A percentile compares a stretch with the other conserved stretches of the same genome.
These are phyloP conservation scores for Mycena maculata DNA, from an alignment of 768 basidiomycete species.

Conservation along the genomic window DNA sequence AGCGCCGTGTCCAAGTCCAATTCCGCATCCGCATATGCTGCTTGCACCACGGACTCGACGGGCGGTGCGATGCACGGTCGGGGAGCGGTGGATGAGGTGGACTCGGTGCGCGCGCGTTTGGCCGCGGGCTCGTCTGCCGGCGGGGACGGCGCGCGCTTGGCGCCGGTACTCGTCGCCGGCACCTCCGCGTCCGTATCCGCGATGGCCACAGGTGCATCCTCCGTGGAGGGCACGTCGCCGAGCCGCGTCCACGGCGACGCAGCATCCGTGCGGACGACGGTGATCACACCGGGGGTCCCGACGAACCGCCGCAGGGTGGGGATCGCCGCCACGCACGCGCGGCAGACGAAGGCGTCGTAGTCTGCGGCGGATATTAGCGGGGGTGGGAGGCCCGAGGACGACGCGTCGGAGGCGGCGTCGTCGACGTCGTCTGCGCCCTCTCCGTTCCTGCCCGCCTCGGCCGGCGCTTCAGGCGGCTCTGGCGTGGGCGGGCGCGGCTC, in stretches of 20 bases:
- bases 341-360: constrained; percentile 84
- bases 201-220: constrained; percentile 38
- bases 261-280: constrained; percentile 68
- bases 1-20: constrained; percentile 45
- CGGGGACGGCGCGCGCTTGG: constrained; percentile 59
- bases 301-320: constrained; percentile 69
- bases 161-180: constrained; percentile 43
- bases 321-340: constrained; percentile 69
- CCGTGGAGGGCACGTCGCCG: constrained; percentile 41
- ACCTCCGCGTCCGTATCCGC: constrained; percentile 46
- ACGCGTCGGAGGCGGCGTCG: constrained; percentile 69
- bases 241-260: constrained; percentile 65
- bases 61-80: constrained; percentile 69
- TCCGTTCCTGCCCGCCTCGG: background rate
- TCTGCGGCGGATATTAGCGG: constrained; percentile 73
- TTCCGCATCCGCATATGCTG: constrained; percentile 51
- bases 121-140: constrained; percentile 46
- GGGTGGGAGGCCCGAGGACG: constrained; percentile 73
- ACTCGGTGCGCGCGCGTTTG: constrained; percentile 45
- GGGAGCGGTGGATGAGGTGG: background rate
- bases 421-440: constrained; percentile 39
- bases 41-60: constrained; percentile 57
- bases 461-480: constrained; percentile 31
- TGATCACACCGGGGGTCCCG: constrained; percentile 73
- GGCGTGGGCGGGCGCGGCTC: constrained; percentile 57